phyloP scores from a whole-genome alignment of 805 yeast species.

The Schizosaccharomyces osmophilus region DNA sequence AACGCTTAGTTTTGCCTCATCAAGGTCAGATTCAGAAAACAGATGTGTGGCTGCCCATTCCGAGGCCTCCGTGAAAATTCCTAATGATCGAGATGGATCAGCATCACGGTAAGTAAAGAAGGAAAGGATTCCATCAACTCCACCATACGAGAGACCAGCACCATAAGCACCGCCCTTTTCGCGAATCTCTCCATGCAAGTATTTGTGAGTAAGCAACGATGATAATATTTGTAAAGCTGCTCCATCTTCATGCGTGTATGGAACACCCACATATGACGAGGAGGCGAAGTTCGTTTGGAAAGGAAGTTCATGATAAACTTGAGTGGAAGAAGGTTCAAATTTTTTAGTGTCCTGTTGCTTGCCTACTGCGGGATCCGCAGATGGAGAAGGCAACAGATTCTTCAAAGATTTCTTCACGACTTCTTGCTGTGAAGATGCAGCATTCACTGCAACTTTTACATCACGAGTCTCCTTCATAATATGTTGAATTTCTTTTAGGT shows the following conservation, averaged over 20 bases:
- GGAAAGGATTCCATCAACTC: constrained; percentile 53
- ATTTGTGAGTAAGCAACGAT: constrained; percentile 55
- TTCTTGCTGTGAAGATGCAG: background rate
- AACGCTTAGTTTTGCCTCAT: constrained; percentile 72
- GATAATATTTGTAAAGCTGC: constrained; percentile 68
- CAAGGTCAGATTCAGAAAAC: constrained; percentile 43
- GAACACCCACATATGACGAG: constrained; percentile 45
- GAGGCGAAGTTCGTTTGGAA: constrained; percentile 31
- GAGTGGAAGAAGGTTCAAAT: background rate
- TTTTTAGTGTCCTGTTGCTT: background rate
- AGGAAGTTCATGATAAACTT: constrained; percentile 2
- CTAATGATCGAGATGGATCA: constrained; percentile 44
- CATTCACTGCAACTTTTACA: background rate
- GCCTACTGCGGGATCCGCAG: background rate
- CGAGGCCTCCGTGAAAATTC: constrained; percentile 31
- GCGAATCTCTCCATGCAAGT: constrained; percentile 68
- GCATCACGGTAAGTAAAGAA: constrained; percentile 91
- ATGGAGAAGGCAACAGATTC: background rate
- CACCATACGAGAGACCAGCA: constrained; percentile 71
- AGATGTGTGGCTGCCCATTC: constrained; percentile 22
- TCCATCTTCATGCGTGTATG: constrained; percentile 47
- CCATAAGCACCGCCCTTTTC: constrained; percentile 97
- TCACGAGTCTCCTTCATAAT: background rate
- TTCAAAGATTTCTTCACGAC: background rate
- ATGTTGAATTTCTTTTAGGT: background rate